Evolutionary conservation across 2,329 filamentous ascomycete species (phyloP).

Genomic region (Fusarium bulbicola): DNA sequence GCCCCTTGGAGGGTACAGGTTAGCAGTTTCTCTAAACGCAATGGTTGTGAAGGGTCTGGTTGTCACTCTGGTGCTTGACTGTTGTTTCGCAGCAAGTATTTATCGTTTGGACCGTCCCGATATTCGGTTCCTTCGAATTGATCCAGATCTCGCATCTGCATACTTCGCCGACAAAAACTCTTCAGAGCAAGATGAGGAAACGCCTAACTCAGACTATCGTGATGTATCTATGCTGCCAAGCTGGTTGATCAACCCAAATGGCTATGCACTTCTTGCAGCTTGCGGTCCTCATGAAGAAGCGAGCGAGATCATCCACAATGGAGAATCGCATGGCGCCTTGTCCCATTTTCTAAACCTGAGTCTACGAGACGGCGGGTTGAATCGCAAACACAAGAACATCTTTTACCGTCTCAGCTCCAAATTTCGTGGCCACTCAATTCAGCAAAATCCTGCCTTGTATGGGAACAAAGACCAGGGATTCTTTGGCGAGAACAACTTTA

Average conservation of each 20-base stretch:
- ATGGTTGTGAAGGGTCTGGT: constrained; percentile 14
- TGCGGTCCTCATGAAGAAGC: constrained; percentile 14
- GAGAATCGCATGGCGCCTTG: neutral
- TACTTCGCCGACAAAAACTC: neutral
- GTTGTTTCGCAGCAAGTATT: constrained; percentile 27
- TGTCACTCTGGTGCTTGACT: constrained; percentile 30
- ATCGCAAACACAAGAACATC: neutral
- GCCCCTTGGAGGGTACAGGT: neutral
- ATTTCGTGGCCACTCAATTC: neutral
- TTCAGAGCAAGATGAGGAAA: fast-evolving
- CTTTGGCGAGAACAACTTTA: neutral
- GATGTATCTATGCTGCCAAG: neutral
- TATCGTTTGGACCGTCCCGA: neutral
- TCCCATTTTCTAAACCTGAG: neutral
- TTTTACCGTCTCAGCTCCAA: neutral
- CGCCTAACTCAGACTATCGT: neutral
- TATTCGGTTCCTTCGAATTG: neutral
- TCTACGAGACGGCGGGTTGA: neutral
- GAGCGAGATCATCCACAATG: neutral
- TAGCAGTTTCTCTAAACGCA: neutral
- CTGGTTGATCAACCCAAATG: constrained; percentile 12
- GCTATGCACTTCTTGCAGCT: constrained; percentile 17
- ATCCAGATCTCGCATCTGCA: neutral
- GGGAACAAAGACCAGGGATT: constrained; percentile 26
- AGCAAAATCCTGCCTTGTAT: constrained; percentile 4